Percentiles rank a stretch among this genome's conserved stretches.
phyloP scores from a whole-genome alignment of 2,329 filamentous ascomycete species.

The Periconia digitata region DNA sequence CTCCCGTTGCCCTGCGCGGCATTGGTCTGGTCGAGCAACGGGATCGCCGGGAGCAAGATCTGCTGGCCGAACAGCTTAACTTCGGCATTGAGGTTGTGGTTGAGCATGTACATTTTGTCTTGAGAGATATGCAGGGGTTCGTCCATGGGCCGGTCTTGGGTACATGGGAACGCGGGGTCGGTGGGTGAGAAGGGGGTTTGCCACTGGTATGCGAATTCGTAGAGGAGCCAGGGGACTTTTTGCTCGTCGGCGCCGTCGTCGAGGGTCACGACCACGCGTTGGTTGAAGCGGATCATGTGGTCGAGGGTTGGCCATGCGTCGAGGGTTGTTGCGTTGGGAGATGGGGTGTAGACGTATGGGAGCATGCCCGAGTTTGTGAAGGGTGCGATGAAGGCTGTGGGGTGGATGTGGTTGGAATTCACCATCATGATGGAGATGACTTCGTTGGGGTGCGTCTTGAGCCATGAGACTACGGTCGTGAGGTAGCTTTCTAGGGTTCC shows the following conservation, averaged over 20 bases:
- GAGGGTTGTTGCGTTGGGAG: conserved; percentile 66
- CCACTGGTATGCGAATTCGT: conserved; percentile 87
- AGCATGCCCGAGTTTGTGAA: conserved; percentile 73
- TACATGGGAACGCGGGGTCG: conserved; percentile 73
- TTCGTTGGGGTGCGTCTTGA: conserved; percentile 76
- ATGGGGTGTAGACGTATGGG: conserved; percentile 72
- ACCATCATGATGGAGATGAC: conserved; percentile 85
- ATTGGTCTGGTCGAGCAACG: conserved; percentile 32
- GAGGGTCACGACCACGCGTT: conserved; percentile 38
- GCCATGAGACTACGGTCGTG: conserved; percentile 68
- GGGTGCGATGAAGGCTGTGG: conserved; percentile 65
- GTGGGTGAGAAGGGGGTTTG: conserved; percentile 84
- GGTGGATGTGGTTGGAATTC: conserved; percentile 71
- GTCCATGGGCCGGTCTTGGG: conserved; percentile 71
- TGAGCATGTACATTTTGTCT: conserved; percentile 75
- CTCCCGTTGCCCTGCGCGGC: conserved; percentile 28
- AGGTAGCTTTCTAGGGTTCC: conserved; percentile 78
- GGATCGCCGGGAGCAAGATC: conserved; percentile 42
- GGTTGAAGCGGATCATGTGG: conserved; percentile 49
- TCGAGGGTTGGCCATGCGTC: conserved; percentile 82
- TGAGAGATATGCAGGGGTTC: conserved; percentile 54
- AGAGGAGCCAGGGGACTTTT: conserved; percentile 78
- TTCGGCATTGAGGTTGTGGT: conserved; percentile 84
- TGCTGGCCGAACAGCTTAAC: conserved; percentile 39
- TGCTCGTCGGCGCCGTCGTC: conserved; percentile 67